Percentiles rank a stretch among this genome's conserved stretches.
Conservation (phyloP, 2,329 filamentous ascomycete species). For the Colletotrichum navitas region DNA sequence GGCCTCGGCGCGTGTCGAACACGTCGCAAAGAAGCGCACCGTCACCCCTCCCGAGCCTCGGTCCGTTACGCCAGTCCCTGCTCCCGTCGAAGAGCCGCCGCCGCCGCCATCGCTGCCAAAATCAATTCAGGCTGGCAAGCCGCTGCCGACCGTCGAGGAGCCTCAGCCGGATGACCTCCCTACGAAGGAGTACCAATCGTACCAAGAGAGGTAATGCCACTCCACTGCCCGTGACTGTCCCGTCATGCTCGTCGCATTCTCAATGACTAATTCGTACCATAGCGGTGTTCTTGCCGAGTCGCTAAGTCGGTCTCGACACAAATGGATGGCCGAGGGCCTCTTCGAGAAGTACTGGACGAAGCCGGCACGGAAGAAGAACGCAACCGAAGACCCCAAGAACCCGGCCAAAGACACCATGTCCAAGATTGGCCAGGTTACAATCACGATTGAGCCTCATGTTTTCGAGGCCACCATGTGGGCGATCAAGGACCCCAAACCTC, state of each 20-base stretch:
- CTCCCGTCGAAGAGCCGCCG: conserved; percentile 52
- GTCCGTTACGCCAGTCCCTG: conserved; percentile 61
- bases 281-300: conserved; percentile 83
- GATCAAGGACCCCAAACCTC: conserved; percentile 73
- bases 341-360: conserved; percentile 86
- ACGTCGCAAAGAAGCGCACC: conserved; percentile 70
- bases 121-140: conserved; percentile 73
- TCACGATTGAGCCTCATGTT: conserved; percentile 84
- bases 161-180: conserved; percentile 75
- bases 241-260: background rate
- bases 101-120: conserved; percentile 67
- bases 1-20: conserved; percentile 71
- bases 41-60: conserved; percentile 65
- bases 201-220: conserved; percentile 74
- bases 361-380: conserved; percentile 75
- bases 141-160: conserved; percentile 77
- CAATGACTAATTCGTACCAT: conserved; percentile 33
- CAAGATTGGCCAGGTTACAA: conserved; percentile 78
- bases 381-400: conserved; percentile 74
- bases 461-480: conserved; percentile 81
- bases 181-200: conserved; percentile 76
- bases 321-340: conserved; percentile 79
- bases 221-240: background rate
- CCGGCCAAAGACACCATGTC: conserved; percentile 78
- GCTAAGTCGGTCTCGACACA: conserved; percentile 77